phyloP scores from a whole-genome alignment of 2,329 filamentous ascomycete species.

The Diaporthe amygdali region DNA sequence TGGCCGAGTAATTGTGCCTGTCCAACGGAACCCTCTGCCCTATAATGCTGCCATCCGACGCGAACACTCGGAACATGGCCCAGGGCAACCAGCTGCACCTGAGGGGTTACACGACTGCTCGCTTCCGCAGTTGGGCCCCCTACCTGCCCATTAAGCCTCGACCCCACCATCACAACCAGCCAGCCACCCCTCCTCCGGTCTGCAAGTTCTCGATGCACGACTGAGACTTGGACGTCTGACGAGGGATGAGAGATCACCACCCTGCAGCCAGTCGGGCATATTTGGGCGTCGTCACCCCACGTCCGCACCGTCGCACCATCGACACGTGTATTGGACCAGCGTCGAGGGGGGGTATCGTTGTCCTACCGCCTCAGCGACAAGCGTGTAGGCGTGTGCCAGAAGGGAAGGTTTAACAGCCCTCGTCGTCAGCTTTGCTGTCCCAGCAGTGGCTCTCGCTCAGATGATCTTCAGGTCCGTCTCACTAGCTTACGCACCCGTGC shows the following conservation, averaged over 20 bases:
- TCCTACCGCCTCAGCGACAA: conserved; percentile 7
- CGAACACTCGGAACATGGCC: background rate
- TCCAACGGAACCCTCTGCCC: conserved; percentile 10
- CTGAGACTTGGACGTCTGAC: background rate
- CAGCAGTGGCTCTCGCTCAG: background rate
- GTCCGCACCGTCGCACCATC: conserved; percentile 4
- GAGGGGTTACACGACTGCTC: conserved; percentile 16
- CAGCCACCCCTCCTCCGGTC: background rate
- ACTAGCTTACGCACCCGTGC: background rate
- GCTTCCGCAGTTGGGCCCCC: background rate
- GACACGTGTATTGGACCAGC: conserved; percentile 18
- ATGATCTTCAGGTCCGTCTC: background rate
- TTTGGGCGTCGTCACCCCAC: conserved; percentile 16
- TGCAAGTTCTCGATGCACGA: background rate
- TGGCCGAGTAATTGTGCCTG: background rate
- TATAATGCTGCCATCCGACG: conserved; percentile 6
- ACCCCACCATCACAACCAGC: conserved; percentile 1
- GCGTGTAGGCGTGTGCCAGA: background rate
- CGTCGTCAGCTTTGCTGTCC: background rate
- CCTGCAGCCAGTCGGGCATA: conserved; percentile 9
- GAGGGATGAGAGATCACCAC: background rate
- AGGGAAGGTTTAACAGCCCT: background rate
- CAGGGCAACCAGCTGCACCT: background rate
- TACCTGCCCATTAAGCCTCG: conserved; percentile 2
- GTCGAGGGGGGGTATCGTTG: background rate